Evolutionary conservation across 306 rosid species (phyloP).

Genomic region (Prunus mira): DNA sequence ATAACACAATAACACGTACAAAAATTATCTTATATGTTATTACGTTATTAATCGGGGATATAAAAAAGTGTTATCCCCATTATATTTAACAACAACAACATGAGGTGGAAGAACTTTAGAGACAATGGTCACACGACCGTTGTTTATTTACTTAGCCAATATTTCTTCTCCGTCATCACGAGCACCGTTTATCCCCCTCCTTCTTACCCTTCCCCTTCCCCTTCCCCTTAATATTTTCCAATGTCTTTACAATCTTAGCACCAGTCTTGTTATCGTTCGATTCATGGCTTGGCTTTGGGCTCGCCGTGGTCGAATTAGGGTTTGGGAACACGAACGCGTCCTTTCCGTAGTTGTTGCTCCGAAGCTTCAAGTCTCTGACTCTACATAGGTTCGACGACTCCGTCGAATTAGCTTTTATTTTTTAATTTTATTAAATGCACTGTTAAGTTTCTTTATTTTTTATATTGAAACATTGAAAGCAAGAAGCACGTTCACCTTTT

Average conservation of each 20-base stretch:
- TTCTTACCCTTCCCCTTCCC: constrained; percentile 19
- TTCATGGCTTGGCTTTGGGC: not conserved
- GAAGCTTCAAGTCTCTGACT: constrained; percentile 47
- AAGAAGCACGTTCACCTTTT: too few relatives aligned
- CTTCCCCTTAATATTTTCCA: not conserved
- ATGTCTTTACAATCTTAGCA: not conserved
- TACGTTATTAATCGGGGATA: rapidly evolving
- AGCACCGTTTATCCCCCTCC: constrained; percentile 54
- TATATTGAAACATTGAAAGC: too few relatives aligned
- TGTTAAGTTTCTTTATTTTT: too few relatives aligned
- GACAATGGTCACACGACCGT: too few relatives aligned
- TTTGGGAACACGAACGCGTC: constrained; percentile 63
- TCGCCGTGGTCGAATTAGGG: constrained; percentile 16
- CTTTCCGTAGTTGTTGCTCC: constrained; percentile 76
- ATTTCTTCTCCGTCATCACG: constrained; percentile 17
- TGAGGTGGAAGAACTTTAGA: too few relatives aligned
- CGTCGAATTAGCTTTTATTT: constrained; percentile 65
- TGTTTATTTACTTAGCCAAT: too few relatives aligned
- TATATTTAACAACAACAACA: too few relatives aligned
- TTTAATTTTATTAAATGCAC: not conserved
- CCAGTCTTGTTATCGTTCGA: not conserved
- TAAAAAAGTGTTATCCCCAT: too few relatives aligned
- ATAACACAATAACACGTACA: too few relatives aligned
- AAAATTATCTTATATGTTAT: too few relatives aligned
- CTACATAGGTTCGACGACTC: constrained; percentile 74